Evolutionary conservation across 2,329 filamentous ascomycete genomes (phyloP).

Genomic region (Phialophora tarda): DNA sequence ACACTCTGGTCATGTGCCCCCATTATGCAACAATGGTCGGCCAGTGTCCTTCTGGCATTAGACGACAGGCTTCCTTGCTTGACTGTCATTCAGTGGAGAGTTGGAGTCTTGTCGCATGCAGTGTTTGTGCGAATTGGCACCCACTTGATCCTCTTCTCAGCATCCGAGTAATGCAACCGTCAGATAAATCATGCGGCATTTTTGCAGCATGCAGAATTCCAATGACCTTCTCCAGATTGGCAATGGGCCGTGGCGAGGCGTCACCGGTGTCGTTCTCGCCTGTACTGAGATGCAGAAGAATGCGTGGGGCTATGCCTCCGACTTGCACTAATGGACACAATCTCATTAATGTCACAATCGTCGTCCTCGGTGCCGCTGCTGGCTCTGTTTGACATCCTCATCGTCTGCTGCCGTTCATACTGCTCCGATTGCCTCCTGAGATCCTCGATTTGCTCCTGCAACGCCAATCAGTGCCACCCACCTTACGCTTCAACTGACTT

Average conservation of each 20-base stretch:
- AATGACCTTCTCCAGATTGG: slow-evolving; percentile 6
- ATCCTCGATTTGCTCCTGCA: slow-evolving; percentile 57
- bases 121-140: background rate
- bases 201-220: slow-evolving; percentile 3
- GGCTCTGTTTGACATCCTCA: slow-evolving; percentile 47
- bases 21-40: background rate
- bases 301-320: slow-evolving; percentile 28
- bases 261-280: slow-evolving; percentile 31
- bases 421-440: slow-evolving; percentile 54
- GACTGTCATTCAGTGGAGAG: slow-evolving; percentile 9
- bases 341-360: slow-evolving; percentile 39
- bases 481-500: slow-evolving; percentile 23
- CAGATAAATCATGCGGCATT: slow-evolving; percentile 7
- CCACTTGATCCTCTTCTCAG: background rate
- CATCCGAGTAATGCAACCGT: slow-evolving; percentile 1
- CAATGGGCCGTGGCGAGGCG: slow-evolving; percentile 1
- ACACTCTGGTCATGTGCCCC: background rate
- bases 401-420: slow-evolving; percentile 55
- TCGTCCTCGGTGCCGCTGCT: slow-evolving; percentile 26
- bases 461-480: slow-evolving; percentile 12
- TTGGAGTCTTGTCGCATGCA: slow-evolving; percentile 3
- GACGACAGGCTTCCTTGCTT: slow-evolving; percentile 8
- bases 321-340: slow-evolving; percentile 33
- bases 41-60: background rate
- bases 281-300: slow-evolving; percentile 26